Conservation (phyloP, 371 early-diverging fungal species). For the Capillidium rhysosporum region DNA sequence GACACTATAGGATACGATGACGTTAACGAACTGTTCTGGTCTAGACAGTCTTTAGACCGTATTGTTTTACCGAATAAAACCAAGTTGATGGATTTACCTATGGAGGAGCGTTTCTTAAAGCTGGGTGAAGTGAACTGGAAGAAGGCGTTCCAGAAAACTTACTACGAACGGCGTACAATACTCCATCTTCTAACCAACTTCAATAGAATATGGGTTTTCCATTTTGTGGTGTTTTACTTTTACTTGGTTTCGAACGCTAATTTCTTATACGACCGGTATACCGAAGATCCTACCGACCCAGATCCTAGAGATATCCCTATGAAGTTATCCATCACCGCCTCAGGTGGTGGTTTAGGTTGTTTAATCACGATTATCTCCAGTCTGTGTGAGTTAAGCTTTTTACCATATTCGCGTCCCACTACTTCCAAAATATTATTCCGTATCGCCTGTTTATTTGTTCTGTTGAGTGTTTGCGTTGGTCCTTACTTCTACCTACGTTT, state of each 20-base stretch:
- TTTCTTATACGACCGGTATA: conserved; percentile 32
- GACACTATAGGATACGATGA: conserved; percentile 75
- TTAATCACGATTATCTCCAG: conserved; percentile 41
- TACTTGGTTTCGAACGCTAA: conserved; percentile 52
- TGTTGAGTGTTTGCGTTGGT: conserved; percentile 37
- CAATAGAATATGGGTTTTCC: conserved; percentile 71
- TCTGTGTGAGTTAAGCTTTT: conserved; percentile 44
- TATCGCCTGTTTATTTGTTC: conserved; percentile 28
- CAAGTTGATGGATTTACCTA: conserved; percentile 29
- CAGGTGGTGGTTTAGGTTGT: conserved; percentile 52
- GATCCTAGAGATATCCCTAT: conserved; percentile 39
- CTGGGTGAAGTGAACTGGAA: conserved; percentile 50
- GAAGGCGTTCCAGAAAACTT: conserved; percentile 57
- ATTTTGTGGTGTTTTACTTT: conserved; percentile 63
- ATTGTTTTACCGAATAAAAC: conserved; percentile 19
- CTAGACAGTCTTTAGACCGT: conserved; percentile 10
- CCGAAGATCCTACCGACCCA: conserved; percentile 16
- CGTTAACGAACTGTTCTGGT: conserved; percentile 75
- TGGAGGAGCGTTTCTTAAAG: conserved; percentile 38
- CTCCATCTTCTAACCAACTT: conserved; percentile 74
- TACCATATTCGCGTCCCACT: conserved; percentile 36
- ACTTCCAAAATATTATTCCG: conserved; percentile 35
- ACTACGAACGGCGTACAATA: conserved; percentile 69
- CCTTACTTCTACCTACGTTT: conserved; percentile 20
- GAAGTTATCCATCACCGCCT: neutral